phyloP scores from a whole-genome alignment of 2,329 filamentous ascomycete genomes.

The Phaeosphaeria sp. region DNA sequence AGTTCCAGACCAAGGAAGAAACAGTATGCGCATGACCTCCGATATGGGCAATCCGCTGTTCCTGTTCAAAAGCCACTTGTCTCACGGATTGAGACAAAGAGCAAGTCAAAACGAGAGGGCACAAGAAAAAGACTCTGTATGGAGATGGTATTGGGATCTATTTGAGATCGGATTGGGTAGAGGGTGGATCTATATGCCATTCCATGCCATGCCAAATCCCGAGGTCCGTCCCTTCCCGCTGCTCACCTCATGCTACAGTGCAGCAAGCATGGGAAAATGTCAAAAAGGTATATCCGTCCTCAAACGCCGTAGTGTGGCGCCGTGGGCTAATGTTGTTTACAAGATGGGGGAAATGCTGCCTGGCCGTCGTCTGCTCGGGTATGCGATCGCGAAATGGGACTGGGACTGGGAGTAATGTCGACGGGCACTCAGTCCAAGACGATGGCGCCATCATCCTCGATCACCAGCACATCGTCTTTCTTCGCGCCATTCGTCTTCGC shows the following conservation, averaged over 20 bases:
- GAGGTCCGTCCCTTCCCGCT: neutral
- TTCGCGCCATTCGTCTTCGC: constrained; percentile 16
- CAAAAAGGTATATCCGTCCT: constrained; percentile 6
- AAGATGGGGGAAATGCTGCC: neutral
- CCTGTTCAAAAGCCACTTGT: too few relatives aligned
- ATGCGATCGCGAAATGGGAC: too few relatives aligned
- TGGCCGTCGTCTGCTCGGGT: too few relatives aligned
- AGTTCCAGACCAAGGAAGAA: too few relatives aligned
- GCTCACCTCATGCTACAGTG: neutral
- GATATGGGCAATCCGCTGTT: too few relatives aligned
- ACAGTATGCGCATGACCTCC: too few relatives aligned
- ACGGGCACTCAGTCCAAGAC: constrained; percentile 37
- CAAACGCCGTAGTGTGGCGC: constrained; percentile 1
- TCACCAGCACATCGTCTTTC: constrained; percentile 44
- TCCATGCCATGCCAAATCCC: too few relatives aligned
- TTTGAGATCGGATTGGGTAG: too few relatives aligned
- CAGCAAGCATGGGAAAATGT: neutral
- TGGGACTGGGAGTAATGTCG: too few relatives aligned
- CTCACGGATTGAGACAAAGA: too few relatives aligned
- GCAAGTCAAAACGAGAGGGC: too few relatives aligned
- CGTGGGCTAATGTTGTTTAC: neutral
- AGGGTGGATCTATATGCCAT: too few relatives aligned
- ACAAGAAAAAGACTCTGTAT: neutral
- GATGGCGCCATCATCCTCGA: constrained; percentile 48
- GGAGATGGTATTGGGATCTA: neutral